A percentile compares a stretch with the other conserved stretches of the same genome.
Evolutionary conservation across 2,329 filamentous ascomycete species (phyloP).

Genomic region (Tolypocladium ophioglossoides): DNA sequence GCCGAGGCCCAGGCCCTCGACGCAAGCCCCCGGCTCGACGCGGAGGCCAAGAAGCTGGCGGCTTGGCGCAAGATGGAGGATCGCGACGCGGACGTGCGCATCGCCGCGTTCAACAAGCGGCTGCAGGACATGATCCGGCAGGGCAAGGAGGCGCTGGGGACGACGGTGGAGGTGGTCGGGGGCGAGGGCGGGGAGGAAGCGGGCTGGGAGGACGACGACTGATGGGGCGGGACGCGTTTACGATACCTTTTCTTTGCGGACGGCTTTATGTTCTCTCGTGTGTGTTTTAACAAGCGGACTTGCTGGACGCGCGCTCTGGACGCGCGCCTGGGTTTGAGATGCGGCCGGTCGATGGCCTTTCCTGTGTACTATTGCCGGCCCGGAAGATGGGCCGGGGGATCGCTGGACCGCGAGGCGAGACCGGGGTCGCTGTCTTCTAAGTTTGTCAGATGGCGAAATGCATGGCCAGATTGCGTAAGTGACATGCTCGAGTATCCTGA

Average conservation of each 20-base stretch:
- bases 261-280: background rate
- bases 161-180: conserved; percentile 54
- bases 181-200: conserved; percentile 31
- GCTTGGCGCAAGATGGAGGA: conserved; percentile 64
- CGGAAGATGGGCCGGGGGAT: background rate
- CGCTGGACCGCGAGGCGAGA: background rate
- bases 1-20: conserved; percentile 8
- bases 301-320: background rate
- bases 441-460: background rate
- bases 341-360: background rate
- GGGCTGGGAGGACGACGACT: conserved; percentile 17
- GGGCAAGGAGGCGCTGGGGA: conserved; percentile 76
- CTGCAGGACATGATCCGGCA: conserved; percentile 81
- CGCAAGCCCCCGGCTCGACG: conserved; percentile 39
- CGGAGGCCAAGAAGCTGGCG: conserved; percentile 64
- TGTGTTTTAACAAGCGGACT: background rate
- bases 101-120: conserved; percentile 68
- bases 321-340: background rate
- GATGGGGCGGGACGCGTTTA: background rate
- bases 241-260: background rate
- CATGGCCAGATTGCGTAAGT: background rate
- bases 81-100: conserved; percentile 65
- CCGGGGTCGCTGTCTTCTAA: background rate
- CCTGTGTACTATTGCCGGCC: no score
- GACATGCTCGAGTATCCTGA: no score